Base-by-base conservation (phyloP, 1,284 basidiomycete genomes). In the Phenoliferia sp. region DNA sequence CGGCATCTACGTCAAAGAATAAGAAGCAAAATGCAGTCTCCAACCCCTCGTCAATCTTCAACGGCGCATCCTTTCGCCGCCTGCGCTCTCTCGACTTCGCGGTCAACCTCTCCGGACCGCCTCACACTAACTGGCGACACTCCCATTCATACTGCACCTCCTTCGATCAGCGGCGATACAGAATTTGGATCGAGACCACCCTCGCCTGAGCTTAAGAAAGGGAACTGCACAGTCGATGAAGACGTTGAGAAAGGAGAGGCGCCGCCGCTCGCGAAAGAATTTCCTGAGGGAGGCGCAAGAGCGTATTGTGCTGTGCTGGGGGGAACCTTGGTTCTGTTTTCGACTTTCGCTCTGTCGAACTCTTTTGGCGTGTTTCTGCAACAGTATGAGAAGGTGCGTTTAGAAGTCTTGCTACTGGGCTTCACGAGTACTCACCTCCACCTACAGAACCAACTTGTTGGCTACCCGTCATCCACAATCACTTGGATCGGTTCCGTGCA, bases 401-500 rank as follows among this genome's bases (percentile, higher is more conserved):
- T n/a, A n/a, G n/a, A n/a, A 48, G 9, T 10, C 39, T 17, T 32
- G 16, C 19, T 26, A 48, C 39, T 34, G 12, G 10, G 22, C 33
- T 32, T 34, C 31, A 54, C 33, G 22, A 33, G 2, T 19, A 48
- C 52, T 3, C 32, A 35, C n/a, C 3, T 15, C 28, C 26, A 0
- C 10, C 16, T 17, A 22, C 55, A 63, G 60, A 39, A 64, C 60
- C 65, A 65, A 32, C 52, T 71, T 35, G 28, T 50, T 17, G 44
- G 28, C 4, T 73, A 73, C 56, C 52, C 65, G 9, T 44, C 63
- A 2, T 64, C 61, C 2, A 56, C 62, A 15, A 68, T 73, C 63
- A 56, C 61, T 31, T 70, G 69, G 71, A 73, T 73, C 54, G 69
- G 69, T 2, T 58, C 50, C 29, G 32, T 44, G 2, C 69, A 73